Percentiles rank a stretch among this genome's conserved stretches.
Conservation (phyloP, 139 green algal genomes). For the Chlorella ohadii region DNA sequence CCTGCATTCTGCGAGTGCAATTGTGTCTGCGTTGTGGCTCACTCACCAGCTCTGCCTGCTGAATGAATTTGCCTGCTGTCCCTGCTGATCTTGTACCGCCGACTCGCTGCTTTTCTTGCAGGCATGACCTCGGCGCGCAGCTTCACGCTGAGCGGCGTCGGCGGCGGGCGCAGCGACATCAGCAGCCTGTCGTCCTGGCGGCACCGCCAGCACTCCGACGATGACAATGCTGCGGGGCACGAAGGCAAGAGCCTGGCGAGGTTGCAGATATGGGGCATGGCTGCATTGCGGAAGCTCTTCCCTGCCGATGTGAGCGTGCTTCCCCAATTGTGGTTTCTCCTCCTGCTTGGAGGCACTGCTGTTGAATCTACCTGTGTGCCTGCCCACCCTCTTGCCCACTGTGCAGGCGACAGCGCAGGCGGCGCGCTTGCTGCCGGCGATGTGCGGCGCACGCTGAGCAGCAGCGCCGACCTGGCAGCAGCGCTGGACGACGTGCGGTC, state of each 20-base stretch:
- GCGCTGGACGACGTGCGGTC: constrained; percentile 6
- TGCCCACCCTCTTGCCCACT: background rate
- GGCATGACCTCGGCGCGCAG: constrained; percentile 6
- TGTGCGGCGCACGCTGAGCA: background rate
- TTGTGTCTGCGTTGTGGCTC: too few species aligned
- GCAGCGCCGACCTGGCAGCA: background rate
- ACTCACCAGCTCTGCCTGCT: too few species aligned
- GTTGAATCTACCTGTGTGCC: background rate
- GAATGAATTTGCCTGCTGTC: too few species aligned
- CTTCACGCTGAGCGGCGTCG: background rate
- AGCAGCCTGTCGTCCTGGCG: constrained; percentile 13
- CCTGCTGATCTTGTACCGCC: too few species aligned
- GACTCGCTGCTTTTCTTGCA: too few species aligned
- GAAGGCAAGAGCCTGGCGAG: too few species aligned
- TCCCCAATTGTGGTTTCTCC: too few species aligned
- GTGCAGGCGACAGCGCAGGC: constrained; percentile 18
- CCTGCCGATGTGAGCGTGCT: too few species aligned
- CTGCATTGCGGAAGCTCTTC: too few species aligned
- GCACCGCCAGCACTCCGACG: constrained; percentile 16
- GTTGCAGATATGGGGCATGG: too few species aligned
- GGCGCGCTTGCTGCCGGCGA: background rate
- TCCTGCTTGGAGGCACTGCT: too few species aligned
- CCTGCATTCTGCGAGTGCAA: too few species aligned
- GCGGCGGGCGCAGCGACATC: constrained; percentile 12
- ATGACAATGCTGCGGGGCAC: background rate